Percentiles rank a stretch among this genome's conserved stretches.
Evolutionary conservation across 2,329 filamentous ascomycete species (phyloP).

Genomic region (Nigrospora osmanthi): DNA sequence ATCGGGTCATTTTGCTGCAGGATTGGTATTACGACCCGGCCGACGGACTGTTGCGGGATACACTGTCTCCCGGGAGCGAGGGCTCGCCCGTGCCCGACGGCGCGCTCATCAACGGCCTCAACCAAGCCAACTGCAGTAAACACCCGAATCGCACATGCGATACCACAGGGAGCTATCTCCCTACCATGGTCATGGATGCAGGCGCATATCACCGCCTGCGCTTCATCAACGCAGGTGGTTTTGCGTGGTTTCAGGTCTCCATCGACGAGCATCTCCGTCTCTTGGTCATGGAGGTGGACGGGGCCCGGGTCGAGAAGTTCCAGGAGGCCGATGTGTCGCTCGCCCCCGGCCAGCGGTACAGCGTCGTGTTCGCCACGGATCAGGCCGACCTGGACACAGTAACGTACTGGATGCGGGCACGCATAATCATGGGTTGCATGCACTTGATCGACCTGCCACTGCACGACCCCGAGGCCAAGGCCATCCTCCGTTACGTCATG

Average conservation of each 20-base stretch:
- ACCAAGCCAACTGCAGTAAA: conserved; percentile 29
- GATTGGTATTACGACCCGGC: conserved; percentile 61
- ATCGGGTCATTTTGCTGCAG: conserved; percentile 56
- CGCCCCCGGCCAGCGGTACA: conserved; percentile 64
- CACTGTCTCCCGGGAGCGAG: conserved; percentile 32
- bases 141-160: conserved; percentile 35
- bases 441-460: too few relatives aligned
- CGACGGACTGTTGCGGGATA: conserved; percentile 25
- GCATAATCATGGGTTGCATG: conserved; percentile 55
- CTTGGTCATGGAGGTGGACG: conserved; percentile 61
- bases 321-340: conserved; percentile 55
- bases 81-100: conserved; percentile 35
- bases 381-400: conserved; percentile 38
- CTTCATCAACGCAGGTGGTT: conserved; percentile 63
- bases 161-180: conserved; percentile 24
- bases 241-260: conserved; percentile 64
- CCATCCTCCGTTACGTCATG: conserved; percentile 36
- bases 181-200: conserved; percentile 38
- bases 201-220: conserved; percentile 57
- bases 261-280: conserved; percentile 53
- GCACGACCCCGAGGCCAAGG: too few relatives aligned
- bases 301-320: conserved; percentile 54
- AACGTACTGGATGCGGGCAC: conserved; percentile 58
- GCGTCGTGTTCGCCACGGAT: conserved; percentile 55
- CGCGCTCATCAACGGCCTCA: conserved; percentile 34